phyloP scores from a whole-genome alignment of 805 yeast species.

The Hanseniaspora lachancei region DNA sequence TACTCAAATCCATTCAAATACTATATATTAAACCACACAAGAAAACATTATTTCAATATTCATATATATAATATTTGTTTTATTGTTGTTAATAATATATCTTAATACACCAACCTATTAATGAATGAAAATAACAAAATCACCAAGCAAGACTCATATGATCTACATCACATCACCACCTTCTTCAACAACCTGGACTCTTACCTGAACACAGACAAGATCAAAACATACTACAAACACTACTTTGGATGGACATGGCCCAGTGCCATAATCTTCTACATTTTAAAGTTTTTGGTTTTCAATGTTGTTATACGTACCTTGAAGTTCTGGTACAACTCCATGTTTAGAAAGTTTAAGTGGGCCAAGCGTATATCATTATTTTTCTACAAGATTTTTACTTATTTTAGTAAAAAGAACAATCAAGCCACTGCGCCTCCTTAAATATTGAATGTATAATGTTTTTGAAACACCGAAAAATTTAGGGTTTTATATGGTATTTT shows the following conservation, averaged over 20 bases:
- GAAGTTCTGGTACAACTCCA: background rate
- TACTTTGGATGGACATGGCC: conserved; percentile 11
- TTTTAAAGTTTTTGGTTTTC: background rate
- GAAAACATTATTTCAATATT: no score
- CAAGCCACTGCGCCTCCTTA: background rate
- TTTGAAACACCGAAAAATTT: no score
- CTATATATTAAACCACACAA: no score
- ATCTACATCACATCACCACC: background rate
- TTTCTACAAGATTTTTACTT: background rate
- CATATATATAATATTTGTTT: no score
- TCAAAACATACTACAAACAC: background rate
- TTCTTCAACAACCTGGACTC: background rate
- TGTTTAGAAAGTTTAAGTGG: conserved; percentile 7
- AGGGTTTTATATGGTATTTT: no score
- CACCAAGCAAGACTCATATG: background rate
- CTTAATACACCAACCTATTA: background rate
- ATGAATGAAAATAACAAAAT: background rate
- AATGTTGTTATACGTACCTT: background rate
- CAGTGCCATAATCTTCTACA: background rate
- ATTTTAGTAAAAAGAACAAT: background rate
- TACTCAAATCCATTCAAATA: no score
- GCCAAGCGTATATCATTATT: background rate
- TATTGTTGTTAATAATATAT: no score
- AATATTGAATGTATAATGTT: no score
- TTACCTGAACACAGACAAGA: background rate